Evolutionary conservation across 768 basidiomycete species (phyloP).

Genomic region (Tricholoma terreum): DNA sequence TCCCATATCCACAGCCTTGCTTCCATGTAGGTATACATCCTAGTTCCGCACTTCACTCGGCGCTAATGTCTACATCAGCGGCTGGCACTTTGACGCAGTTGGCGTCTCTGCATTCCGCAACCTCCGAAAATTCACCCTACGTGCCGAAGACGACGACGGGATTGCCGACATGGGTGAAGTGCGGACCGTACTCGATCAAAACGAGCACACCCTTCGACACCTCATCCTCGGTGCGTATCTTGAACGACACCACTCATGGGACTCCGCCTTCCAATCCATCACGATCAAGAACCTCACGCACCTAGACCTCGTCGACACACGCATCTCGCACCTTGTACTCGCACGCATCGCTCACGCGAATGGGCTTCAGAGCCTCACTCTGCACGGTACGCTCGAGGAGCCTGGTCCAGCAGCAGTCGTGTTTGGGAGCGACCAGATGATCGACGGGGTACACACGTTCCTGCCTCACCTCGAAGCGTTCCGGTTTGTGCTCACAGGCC

Average conservation of each 20-base stretch:
- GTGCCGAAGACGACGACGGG: constrained; percentile 70
- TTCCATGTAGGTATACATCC: constrained; percentile 43
- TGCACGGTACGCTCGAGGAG: constrained; percentile 66
- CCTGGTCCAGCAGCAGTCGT: constrained; percentile 55
- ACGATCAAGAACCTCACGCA: constrained; percentile 67
- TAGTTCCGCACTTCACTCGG: not conserved
- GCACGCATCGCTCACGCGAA: constrained; percentile 62
- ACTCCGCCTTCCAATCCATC: constrained; percentile 57
- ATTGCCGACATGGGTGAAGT: constrained; percentile 70
- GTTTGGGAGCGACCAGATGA: constrained; percentile 59
- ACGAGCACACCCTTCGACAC: constrained; percentile 53
- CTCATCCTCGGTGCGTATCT: constrained; percentile 71
- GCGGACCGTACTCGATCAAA: constrained; percentile 58
- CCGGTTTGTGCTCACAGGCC: constrained; percentile 61
- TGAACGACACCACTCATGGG: constrained; percentile 62
- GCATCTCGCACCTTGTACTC: constrained; percentile 62
- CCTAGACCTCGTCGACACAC: constrained; percentile 67
- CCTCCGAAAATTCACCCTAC: constrained; percentile 62
- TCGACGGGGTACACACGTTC: constrained; percentile 56
- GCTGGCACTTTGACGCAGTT: constrained; percentile 73
- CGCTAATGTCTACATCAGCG: constrained; percentile 30
- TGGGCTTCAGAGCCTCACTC: constrained; percentile 56
- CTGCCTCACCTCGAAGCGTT: constrained; percentile 61
- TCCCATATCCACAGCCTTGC: constrained; percentile 54
- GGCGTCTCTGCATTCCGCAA: constrained; percentile 62